Evolutionary conservation across 345 rosid genomes (phyloP), one percentile per base, ranked within the genome.

Genomic region (Brassica napus): DNA sequence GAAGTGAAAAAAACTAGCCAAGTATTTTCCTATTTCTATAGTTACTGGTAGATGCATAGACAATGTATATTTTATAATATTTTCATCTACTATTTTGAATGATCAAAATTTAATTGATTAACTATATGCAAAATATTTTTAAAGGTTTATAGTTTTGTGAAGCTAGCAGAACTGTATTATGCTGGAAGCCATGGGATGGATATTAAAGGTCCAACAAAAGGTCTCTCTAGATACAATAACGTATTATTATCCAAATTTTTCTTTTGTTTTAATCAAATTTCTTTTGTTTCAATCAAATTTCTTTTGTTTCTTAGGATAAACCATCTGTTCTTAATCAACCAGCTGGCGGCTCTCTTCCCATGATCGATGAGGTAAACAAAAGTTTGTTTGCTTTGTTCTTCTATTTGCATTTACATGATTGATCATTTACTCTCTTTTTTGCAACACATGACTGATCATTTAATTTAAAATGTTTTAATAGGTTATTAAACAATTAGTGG

Each of bases 401-500:
- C 35, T 32, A 32, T 32, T 6, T 32, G 6, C 7, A 32, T 32
- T 32, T 4, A 31, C 34, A 31, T 31, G 34, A 31, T 31, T 31
- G 5, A 31, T 31, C 4, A 31, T 31, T 31, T 31, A 31, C 5
- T 31, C 34, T 31, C 5, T 31, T 31, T 31, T 31, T 31, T 31
- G 34, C 34, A 31, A 31, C 34, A 31, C 34, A 31, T 31, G 34
- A 31, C 34, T 31, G 34, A 31, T 31, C 34, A 31, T 31, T 31
- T 31, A 31, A 31, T 23, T 7, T 11, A n/a, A 52, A 72, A 21
- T 61, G 3, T 26, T 63, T 57, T 35, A 61, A 15, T 80, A 91
- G 98, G 94, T 91, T 24, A 87, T 83, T 79, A 83, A 83, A 58
- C 71, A 84, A 12, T 72, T 96, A 69, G 73, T 86, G 12, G 94